phyloP scores from a whole-genome alignment of 148 eudicot genomes.

The Rhododendron williamsianum region DNA sequence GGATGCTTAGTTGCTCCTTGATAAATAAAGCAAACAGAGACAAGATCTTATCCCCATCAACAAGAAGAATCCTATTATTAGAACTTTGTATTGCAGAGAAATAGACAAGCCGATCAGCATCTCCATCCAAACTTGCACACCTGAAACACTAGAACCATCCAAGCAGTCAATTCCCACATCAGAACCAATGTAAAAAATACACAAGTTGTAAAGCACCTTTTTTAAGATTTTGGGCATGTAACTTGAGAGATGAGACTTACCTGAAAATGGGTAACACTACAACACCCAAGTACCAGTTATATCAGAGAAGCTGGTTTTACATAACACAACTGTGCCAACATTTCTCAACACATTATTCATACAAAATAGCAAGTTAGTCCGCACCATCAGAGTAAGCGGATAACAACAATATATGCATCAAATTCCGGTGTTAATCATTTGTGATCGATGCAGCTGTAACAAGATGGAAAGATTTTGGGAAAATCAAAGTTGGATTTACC shows the following conservation, averaged over 20 bases:
- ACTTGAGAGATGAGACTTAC: neutral
- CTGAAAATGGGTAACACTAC: neutral
- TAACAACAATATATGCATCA: neutral
- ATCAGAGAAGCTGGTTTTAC: neutral
- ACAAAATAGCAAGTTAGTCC: neutral
- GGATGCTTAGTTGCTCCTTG: slow-evolving; percentile 56
- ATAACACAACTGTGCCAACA: neutral
- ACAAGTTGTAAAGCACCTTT: neutral
- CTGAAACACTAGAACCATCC: slow-evolving; percentile 59
- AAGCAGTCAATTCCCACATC: slow-evolving; percentile 27
- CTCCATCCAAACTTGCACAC: slow-evolving; percentile 98
- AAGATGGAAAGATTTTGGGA: neutral
- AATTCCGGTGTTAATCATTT: neutral
- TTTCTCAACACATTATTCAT: too few species aligned
- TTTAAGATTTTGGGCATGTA: neutral
- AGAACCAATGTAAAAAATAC: neutral
- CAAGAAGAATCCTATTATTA: slow-evolving; percentile 53
- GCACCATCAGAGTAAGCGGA: neutral
- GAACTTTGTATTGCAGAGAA: slow-evolving; percentile 54
- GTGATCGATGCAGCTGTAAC: neutral
- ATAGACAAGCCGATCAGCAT: slow-evolving; percentile 93
- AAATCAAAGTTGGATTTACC: neutral
- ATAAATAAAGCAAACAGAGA: slow-evolving; percentile 76
- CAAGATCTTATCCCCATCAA: slow-evolving; percentile 95
- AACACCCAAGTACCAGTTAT: neutral